Evolutionary conservation across 768 basidiomycete species (phyloP).

Genomic region (Mycena floridula): DNA sequence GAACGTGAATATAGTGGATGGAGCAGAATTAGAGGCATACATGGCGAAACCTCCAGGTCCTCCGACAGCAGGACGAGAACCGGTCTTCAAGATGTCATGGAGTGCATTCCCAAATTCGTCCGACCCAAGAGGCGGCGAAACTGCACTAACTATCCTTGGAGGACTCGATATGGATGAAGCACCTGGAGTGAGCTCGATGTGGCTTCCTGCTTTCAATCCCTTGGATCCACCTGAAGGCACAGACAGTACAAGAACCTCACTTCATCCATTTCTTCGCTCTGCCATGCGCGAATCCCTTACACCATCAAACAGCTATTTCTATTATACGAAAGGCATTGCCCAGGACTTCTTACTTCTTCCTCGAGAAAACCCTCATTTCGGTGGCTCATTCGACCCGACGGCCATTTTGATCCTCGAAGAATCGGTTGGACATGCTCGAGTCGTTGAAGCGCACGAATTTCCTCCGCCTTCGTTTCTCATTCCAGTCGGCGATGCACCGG

Average conservation of each 20-base stretch:
- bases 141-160: slow-evolving; percentile 72
- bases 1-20: slow-evolving; percentile 52
- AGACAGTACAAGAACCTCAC: slow-evolving; percentile 14
- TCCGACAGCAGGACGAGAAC: slow-evolving; percentile 41
- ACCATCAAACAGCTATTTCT: slow-evolving; percentile 46
- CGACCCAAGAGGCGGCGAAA: slow-evolving; percentile 65
- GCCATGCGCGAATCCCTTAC: slow-evolving; percentile 60
- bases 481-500: slow-evolving; percentile 4
- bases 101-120: slow-evolving; percentile 63
- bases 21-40: slow-evolving; percentile 36
- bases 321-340: slow-evolving; percentile 48
- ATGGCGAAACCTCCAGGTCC: slow-evolving; percentile 16
- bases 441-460: slow-evolving; percentile 60
- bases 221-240: slow-evolving; percentile 32
- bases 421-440: slow-evolving; percentile 38
- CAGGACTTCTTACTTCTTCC: slow-evolving; percentile 84
- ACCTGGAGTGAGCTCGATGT: slow-evolving; percentile 61
- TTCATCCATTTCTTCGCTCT: slow-evolving; percentile 40
- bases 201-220: slow-evolving; percentile 61
- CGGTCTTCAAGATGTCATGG: slow-evolving; percentile 86
- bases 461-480: slow-evolving; percentile 49
- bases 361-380: slow-evolving; percentile 61
- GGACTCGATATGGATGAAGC: slow-evolving; percentile 51
- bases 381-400: slow-evolving; percentile 59
- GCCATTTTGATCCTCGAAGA: slow-evolving; percentile 61